phyloP scores from a whole-genome alignment of 192 early-diverging fungal species.

The Geosiphon pyriformis region DNA sequence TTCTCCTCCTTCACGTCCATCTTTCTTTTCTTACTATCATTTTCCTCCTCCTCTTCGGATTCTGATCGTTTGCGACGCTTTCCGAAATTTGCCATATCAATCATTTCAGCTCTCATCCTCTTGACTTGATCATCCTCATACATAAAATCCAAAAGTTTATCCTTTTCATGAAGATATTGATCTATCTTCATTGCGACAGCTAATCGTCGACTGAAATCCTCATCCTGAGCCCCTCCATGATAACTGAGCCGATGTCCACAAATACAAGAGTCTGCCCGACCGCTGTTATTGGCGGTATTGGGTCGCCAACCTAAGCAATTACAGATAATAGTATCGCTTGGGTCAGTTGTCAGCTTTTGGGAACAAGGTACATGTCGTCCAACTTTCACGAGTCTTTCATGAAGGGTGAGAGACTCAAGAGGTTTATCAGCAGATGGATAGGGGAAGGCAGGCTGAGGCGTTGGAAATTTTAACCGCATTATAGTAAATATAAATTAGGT shows the following conservation, averaged over 20 bases:
- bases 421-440: constrained; percentile 38
- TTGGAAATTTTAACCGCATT: not conserved
- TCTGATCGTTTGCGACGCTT: not conserved
- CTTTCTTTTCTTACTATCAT: not conserved
- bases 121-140: constrained; percentile 46
- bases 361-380: constrained; percentile 45
- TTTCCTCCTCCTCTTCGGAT: not conserved
- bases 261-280: constrained; percentile 34
- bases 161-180: constrained; percentile 47
- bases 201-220: constrained; percentile 42
- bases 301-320: constrained; percentile 48
- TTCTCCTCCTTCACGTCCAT: not conserved
- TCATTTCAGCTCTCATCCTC: constrained; percentile 40
- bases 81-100: not conserved
- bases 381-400: constrained; percentile 44
- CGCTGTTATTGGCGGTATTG: constrained; percentile 28
- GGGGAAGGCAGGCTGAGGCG: not conserved
- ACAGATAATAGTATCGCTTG: constrained; percentile 26
- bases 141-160: constrained; percentile 44
- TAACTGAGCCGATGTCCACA: constrained; percentile 42
- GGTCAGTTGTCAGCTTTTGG: not conserved
- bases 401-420: constrained; percentile 26
- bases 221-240: constrained; percentile 43
- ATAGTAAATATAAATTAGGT: no score
- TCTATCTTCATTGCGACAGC: constrained; percentile 46